Base-by-base conservation (phyloP, 768 basidiomycete species). In the Boletus rex-veris region DNA sequence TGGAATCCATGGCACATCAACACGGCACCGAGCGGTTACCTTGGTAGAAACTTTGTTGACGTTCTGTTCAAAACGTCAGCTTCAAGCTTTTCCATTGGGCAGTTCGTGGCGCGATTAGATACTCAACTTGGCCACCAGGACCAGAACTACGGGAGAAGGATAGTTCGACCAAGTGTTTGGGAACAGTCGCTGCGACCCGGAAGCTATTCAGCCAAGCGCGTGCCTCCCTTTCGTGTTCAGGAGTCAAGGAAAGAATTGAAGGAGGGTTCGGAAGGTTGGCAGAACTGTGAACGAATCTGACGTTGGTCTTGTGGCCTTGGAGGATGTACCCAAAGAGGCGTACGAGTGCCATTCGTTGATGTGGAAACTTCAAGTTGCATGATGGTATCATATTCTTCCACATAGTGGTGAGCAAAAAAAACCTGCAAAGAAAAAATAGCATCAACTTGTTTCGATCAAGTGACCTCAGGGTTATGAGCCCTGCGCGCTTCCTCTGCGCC, bases 21-120 rank as follows among this genome's bases (percentile, higher is more conserved):
- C 46, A 7, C 76, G 67, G 60, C 86, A 88, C 39, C 85, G 76
- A 15, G 86, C 60, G 0, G 82, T 85, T 0, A 81, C 87, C 65
- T 92, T 92, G 14, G 90, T 92, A 54, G 89, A 91, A n/a, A 92
- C 80, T 72, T 91, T 92, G 64, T 92, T 92, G 37, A 92, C 90
- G 59, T 92, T 90, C 88, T 92, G 60, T n/a, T 38, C 28, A 31
- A 28, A 19, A 44, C 16, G 37, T 64, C 38, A 53, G 45, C 24
- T 10, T 8, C 7, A 9, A 28, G 21, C 7, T 14, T 16, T 35
- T 12, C 15, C 35, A 31, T 41, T n/a, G 28, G 28, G 5, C 30
- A 10, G 12, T 21, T 48, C 16, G 16, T 26, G 30, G 16, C 28
- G n/a, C 7, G 45, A 59, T 33, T 9, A 26, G 38, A 48, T 7